Conservation (phyloP, 306 rosid species). For the Cyamopsis tetragonoloba region DNA sequence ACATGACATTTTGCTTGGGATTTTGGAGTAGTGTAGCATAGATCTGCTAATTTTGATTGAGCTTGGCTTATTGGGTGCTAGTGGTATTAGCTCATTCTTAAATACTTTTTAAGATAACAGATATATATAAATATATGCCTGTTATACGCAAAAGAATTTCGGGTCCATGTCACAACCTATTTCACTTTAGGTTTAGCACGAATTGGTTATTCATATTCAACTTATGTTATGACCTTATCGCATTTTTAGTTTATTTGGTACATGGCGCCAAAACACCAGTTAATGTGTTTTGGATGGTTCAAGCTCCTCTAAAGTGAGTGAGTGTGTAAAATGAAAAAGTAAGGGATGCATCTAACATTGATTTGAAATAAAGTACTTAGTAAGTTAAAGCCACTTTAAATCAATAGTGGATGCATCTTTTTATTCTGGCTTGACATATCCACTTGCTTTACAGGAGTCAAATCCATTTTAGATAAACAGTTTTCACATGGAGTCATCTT, state of each 20-base stretch:
- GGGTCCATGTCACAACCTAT: neutral
- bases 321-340: no score
- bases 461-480: no score
- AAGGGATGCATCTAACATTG: no score
- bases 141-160: neutral
- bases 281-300: neutral
- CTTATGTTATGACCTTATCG: neutral
- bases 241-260: neutral
- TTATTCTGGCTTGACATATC: no score
- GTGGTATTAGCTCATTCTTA: neutral
- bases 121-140: neutral
- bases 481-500: neutral
- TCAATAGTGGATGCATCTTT: no score
- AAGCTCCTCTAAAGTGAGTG: no score
- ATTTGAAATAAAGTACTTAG: no score
- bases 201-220: neutral
- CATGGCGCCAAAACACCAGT: neutral
- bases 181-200: conserved; percentile 12
- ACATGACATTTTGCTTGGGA: neutral
- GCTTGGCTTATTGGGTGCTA: neutral
- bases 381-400: no score
- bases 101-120: neutral
- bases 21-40: neutral
- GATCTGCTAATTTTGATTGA: neutral
- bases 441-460: no score